Conservation (phyloP, 805 yeast species). For the Metschnikowia koreensis region DNA sequence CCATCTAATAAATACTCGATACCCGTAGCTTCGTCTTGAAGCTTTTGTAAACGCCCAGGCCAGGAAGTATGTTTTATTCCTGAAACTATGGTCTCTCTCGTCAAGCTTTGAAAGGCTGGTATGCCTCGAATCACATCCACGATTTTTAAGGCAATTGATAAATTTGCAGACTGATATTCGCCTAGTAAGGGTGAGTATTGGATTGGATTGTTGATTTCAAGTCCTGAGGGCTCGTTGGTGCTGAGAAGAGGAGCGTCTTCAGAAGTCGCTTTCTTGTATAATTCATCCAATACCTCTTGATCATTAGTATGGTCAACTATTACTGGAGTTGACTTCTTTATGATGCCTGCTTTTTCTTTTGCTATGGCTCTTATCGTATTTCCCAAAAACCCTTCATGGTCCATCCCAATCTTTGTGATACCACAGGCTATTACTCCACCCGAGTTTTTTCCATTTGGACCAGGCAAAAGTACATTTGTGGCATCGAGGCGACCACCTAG, state of each 20-base stretch:
- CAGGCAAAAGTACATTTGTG: conserved; percentile 61
- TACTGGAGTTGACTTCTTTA: conserved; percentile 58
- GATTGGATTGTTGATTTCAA: conserved; percentile 20
- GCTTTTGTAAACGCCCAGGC: conserved; percentile 83
- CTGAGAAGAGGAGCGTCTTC: conserved; percentile 27
- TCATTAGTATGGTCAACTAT: conserved; percentile 34
- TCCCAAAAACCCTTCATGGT: conserved; percentile 81
- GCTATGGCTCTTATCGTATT: conserved; percentile 65
- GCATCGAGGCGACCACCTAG: conserved; percentile 89
- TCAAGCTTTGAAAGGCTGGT: conserved; percentile 25
- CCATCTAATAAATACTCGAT: conserved; percentile 68
- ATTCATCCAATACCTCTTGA: conserved; percentile 46
- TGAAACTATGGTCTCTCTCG: conserved; percentile 32
- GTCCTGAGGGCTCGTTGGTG: conserved; percentile 19
- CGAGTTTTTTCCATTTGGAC: background rate
- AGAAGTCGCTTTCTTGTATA: conserved; percentile 36
- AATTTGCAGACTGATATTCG: conserved; percentile 65
- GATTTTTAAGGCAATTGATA: conserved; percentile 64
- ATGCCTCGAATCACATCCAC: conserved; percentile 35
- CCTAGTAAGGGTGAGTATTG: conserved; percentile 66
- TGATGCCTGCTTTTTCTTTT: conserved; percentile 80
- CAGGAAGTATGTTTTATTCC: conserved; percentile 63
- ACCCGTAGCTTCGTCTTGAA: conserved; percentile 23
- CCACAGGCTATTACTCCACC: conserved; percentile 60
- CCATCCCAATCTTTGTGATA: conserved; percentile 81